Base-by-base conservation (phyloP, 208 protist species). In the Trypanosoma lewisi region DNA sequence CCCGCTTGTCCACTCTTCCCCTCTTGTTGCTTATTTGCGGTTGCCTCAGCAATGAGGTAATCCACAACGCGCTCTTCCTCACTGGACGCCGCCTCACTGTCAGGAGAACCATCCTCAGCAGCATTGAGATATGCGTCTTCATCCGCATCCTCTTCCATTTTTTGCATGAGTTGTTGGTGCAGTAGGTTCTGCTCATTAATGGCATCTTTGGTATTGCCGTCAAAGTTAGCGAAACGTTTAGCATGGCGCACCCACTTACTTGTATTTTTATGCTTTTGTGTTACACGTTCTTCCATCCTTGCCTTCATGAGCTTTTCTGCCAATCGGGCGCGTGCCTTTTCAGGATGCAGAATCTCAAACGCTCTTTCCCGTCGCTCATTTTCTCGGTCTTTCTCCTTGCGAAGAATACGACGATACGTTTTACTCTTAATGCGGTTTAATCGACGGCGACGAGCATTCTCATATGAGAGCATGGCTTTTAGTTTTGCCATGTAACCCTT, bases 371-470 rank as follows among this genome's bases (percentile, higher is more conserved):
- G 78, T 11, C 82, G 74, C 45, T 96, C 88, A 64, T 77, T 76
- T 56, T 95, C 93, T 0, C 85, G 74, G 4, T 97, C 89, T 75
- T 95, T 92, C 57, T 97, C 93, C 68, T 95, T 94, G 27, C 93
- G 87, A 17, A 93, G 70, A 37, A 97, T 96, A 54, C 93, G 86
- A 25, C 90, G 82, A 76, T 97, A 97, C 21, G 89, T 94, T 66
- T 97, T 97, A 54, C 86, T 94, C 63, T 97, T 97, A 70, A 97
- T 97, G n/a, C 78, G 69, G 59, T 97, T 97, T 36, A 96, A 73
- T 14, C 93, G 85, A 62, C 86, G 80, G 21, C 89, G 84, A 3
- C 87, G 82, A 45, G 80, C 80, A 71, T 91, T 93, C 61, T 97
- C 89, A 59, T 85, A 89, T 12, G 89, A 77, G 36, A 97, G 74